Conservation (phyloP, 1,284 basidiomycete species). For the Ceratobasidium sp. region DNA sequence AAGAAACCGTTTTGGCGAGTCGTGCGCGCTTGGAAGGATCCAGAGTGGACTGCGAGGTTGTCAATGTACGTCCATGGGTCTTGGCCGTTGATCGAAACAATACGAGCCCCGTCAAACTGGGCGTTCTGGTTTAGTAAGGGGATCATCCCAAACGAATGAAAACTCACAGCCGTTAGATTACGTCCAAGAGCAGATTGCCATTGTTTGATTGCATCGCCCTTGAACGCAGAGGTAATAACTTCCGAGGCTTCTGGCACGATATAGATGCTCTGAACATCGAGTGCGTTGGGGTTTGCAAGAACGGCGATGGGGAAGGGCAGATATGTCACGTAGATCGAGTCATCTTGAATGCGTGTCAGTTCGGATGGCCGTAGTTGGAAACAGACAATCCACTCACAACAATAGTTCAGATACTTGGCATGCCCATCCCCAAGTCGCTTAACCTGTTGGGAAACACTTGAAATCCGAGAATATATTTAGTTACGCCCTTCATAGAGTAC, state of each 20-base stretch:
- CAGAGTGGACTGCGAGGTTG: slow-evolving; percentile 58
- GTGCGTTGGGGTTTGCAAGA: slow-evolving; percentile 56
- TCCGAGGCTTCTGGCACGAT: slow-evolving; percentile 66
- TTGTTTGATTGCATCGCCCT: slow-evolving; percentile 50
- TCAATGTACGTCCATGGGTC: slow-evolving; percentile 64
- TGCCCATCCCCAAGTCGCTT: slow-evolving; percentile 66
- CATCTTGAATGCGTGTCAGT: slow-evolving; percentile 16
- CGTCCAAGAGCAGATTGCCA: slow-evolving; percentile 59
- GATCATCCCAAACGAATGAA: background rate
- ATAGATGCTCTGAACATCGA: slow-evolving; percentile 53
- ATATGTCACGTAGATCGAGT: slow-evolving; percentile 51
- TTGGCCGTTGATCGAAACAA: slow-evolving; percentile 60
- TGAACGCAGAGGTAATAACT: slow-evolving; percentile 61
- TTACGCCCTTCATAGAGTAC: too few relatives aligned
- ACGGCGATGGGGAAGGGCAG: slow-evolving; percentile 62
- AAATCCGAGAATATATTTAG: background rate
- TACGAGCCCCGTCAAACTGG: slow-evolving; percentile 62
- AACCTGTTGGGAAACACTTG: slow-evolving; percentile 54
- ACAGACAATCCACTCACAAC: slow-evolving; percentile 15
- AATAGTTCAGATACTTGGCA: slow-evolving; percentile 59
- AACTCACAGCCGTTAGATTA: slow-evolving; percentile 53
- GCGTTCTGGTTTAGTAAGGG: background rate
- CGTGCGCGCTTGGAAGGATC: slow-evolving; percentile 55
- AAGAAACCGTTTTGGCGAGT: slow-evolving; percentile 61
- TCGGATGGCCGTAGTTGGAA: background rate